Base-by-base conservation (phyloP, 192 early-diverging fungal genomes). In the Linnemannia hyalina region DNA sequence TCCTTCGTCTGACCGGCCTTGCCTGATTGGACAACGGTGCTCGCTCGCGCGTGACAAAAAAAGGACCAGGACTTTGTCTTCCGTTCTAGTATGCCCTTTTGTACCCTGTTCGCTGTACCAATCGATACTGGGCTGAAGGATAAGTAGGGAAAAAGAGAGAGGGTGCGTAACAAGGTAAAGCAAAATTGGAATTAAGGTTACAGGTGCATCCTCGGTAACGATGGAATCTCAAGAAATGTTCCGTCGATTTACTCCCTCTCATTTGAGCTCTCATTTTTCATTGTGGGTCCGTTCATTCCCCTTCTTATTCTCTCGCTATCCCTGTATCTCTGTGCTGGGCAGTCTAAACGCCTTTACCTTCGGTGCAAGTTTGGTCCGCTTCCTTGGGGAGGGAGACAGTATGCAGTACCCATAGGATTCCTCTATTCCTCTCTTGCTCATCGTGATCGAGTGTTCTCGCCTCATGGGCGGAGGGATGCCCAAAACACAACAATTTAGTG, bases 221-320 rank as follows among this genome's bases (percentile, higher is more conserved):
- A 65, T 65, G 29, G 60, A 65, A 65, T 32, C 60, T 11, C 29
- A 65, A 26, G 60, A 65, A 65, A 65, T 65, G 60, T 65, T 65
- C 60, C 60, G 60, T 65, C 26, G 3, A 32, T 29, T 29, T 63
- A 10, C 42, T 44, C 11, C 9, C 9, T 44, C 42, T 35, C 35
- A 35, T 9, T n/a, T 26, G 1, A 11, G 60, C 26, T 29, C 29
- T 65, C 1, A 6, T 65, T 65, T 60, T 20, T 52, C 49, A 52
- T 52, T 52, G 18, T 52, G 49, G 49, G 49, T 52, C 49, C 49
- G 49, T 52, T 13, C 60, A 9, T 60, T 60, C 57, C 57, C 57
- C n/a, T 60, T 8, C 8, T 32, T 1, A 32, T 32, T 26, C 54
- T 7, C 16, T n/a, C n/a, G 1, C 55, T 8, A 18, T 55, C 52